These are phyloP conservation scores for Paraphysoderma sedebokerense DNA, from an alignment of 371 early-diverging fungal species.

Conservation along the genomic window DNA sequence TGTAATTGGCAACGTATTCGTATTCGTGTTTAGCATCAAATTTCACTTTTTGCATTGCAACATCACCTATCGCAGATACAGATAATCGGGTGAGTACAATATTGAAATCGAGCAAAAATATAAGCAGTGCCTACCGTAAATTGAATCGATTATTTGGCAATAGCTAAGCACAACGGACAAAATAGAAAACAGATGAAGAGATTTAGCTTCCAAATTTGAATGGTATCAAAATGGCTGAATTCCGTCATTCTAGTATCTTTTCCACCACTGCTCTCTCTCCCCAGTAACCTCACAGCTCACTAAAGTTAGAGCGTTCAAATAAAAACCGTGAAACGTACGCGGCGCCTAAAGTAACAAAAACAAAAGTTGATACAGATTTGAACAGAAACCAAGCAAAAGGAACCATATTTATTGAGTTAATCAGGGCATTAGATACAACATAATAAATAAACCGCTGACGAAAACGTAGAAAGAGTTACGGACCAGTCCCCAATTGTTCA, in stretches of 20 bases:
- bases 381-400: too few relatives aligned
- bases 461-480: neutral
- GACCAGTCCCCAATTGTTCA: slow-evolving; percentile 86
- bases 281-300: too few relatives aligned
- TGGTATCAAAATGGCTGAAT: too few relatives aligned
- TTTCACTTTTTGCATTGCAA: slow-evolving; percentile 68
- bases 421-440: too few relatives aligned
- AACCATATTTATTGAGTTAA: too few relatives aligned
- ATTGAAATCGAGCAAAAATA: neutral
- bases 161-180: slow-evolving; percentile 21
- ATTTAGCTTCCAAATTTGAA: too few relatives aligned
- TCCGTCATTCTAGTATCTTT: too few relatives aligned
- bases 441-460: too few relatives aligned
- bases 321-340: neutral
- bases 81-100: neutral
- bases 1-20: slow-evolving; percentile 80
- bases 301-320: too few relatives aligned
- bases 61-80: slow-evolving; percentile 24
- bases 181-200: neutral
- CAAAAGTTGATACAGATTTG: too few relatives aligned
- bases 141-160: slow-evolving; percentile 84
- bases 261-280: too few relatives aligned
- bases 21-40: slow-evolving; percentile 82
- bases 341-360: neutral
- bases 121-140: slow-evolving; percentile 41